These are phyloP conservation scores for Pleurotus djamor DNA, from an alignment of 768 basidiomycete species.

Conservation along the genomic window DNA sequence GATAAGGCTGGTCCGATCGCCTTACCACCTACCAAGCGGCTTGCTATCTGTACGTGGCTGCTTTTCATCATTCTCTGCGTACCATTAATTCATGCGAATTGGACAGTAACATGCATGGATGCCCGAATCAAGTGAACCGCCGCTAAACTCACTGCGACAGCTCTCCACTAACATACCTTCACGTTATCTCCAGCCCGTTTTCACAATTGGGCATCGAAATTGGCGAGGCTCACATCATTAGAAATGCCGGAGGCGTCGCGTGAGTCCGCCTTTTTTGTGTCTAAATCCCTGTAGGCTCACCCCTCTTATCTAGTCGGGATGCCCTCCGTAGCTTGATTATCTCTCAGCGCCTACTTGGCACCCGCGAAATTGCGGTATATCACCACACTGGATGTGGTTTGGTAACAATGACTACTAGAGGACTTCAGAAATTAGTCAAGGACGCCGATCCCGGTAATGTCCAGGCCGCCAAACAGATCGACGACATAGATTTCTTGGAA, in stretches of 20 bases:
- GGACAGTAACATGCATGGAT: slow-evolving; percentile 70
- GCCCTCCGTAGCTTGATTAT: slow-evolving; percentile 66
- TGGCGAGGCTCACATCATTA: slow-evolving; percentile 71
- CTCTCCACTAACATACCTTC: slow-evolving; percentile 1
- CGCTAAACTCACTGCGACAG: background rate
- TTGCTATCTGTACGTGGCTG: slow-evolving; percentile 21
- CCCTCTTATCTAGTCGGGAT: slow-evolving; percentile 43
- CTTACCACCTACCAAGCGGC: slow-evolving; percentile 14
- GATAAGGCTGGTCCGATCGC: slow-evolving; percentile 1
- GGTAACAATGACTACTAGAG: slow-evolving; percentile 54
- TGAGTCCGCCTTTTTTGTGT: slow-evolving; percentile 24
- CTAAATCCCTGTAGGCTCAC: background rate
- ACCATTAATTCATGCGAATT: background rate
- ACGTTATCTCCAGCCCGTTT: slow-evolving; percentile 38
- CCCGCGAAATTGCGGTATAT: slow-evolving; percentile 66
- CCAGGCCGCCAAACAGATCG: slow-evolving; percentile 23
- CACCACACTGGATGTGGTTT: slow-evolving; percentile 77
- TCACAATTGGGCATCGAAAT: slow-evolving; percentile 58
- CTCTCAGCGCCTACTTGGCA: slow-evolving; percentile 72
- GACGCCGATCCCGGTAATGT: slow-evolving; percentile 34
- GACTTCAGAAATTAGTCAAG: slow-evolving; percentile 50
- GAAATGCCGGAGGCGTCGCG: slow-evolving; percentile 72
- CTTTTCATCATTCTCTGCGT: background rate
- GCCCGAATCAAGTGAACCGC: slow-evolving; percentile 59
- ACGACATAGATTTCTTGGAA: slow-evolving; percentile 6